Base-by-base conservation (phyloP, 2,329 filamentous ascomycete species). In the Niveomyces coronatus region DNA sequence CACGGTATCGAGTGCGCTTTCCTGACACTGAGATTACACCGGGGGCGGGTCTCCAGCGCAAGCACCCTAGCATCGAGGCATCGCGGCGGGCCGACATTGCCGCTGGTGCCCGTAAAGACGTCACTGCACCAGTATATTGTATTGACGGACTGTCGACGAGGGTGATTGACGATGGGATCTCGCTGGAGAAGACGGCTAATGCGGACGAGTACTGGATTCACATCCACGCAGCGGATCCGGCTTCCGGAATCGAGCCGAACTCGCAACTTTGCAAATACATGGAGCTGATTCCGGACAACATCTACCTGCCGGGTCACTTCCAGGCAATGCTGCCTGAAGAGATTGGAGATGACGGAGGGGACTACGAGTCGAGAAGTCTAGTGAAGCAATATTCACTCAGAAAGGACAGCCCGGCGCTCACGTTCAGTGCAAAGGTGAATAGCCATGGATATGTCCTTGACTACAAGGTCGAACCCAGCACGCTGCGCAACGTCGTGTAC, bases 161-260 rank as follows among this genome's bases (percentile, higher is more conserved):
- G 19, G 77, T 89, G 48, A 82, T 91, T 41, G 85, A 93, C 47
- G 85, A 93, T 52, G 85, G 79, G 2, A 60, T 93, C 8, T 89
- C 84, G 1, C 52, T 91, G 7, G 79, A 86, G 51, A 55, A 58
- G 31, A 71, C 79, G 1, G 58, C 64, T 4, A 62, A 56, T 14
- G 44, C 66, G 15, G 53, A 66, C 35, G 67, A 82, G 46, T 76
- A 74, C 50, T 91, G 85, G 85, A 64, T 89, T 20, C 83, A 87
- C 51, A 60, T 86, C 22, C 85, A 91, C 54, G 71, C 83, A 29
- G 85, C 85, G 11, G 85, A 91, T 50, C 84, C 84, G 8, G 80
- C 81, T 3, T 83, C 85, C 5, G 73, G 74, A 42, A 75, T 91
- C 45, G 49, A 62, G 15, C 72, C 74, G 14, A 63, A 74, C 16